phyloP scores from a whole-genome alignment of 805 yeast species.

The Suhomyces faveliae region DNA sequence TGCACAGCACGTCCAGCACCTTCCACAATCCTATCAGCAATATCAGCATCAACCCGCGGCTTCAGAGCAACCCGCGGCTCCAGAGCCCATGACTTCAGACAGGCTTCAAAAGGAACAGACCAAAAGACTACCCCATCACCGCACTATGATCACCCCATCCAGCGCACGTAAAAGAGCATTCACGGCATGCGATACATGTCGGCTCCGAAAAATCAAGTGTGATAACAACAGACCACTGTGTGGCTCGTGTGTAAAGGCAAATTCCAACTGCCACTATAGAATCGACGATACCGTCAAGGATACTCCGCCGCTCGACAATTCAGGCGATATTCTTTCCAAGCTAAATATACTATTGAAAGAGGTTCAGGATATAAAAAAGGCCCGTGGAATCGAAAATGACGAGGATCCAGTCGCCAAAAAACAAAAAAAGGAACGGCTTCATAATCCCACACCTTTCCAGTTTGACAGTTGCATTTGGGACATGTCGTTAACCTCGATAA shows the following conservation, averaged over 20 bases:
- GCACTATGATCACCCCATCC: not conserved
- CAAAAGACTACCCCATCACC: not conserved
- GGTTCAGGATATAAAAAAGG: conserved; percentile 17
- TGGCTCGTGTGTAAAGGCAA: conserved; percentile 32
- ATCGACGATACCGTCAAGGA: conserved; percentile 25
- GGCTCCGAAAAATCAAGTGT: conserved; percentile 36
- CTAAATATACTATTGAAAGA: conserved; percentile 30
- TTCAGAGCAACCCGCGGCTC: not conserved
- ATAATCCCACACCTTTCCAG: not conserved
- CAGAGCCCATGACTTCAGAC: too few species aligned
- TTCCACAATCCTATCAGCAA: not conserved
- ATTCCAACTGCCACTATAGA: conserved; percentile 27
- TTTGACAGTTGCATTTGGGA: conserved; percentile 29
- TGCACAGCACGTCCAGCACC: not conserved
- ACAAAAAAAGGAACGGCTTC: not conserved
- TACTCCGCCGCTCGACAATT: conserved; percentile 23
- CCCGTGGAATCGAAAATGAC: conserved; percentile 2
- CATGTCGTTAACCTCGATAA: conserved; percentile 29
- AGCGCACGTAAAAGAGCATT: conserved; percentile 26
- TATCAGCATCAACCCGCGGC: not conserved
- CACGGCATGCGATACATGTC: conserved; percentile 40
- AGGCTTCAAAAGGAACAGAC: too few species aligned
- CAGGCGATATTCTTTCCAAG: conserved; percentile 26
- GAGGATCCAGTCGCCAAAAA: not conserved
- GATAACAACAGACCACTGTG: conserved; percentile 37